Percentiles rank a stretch among this genome's conserved stretches.
Conservation (phyloP, 257 asterid species). For the Ajuga chamaepitys region DNA sequence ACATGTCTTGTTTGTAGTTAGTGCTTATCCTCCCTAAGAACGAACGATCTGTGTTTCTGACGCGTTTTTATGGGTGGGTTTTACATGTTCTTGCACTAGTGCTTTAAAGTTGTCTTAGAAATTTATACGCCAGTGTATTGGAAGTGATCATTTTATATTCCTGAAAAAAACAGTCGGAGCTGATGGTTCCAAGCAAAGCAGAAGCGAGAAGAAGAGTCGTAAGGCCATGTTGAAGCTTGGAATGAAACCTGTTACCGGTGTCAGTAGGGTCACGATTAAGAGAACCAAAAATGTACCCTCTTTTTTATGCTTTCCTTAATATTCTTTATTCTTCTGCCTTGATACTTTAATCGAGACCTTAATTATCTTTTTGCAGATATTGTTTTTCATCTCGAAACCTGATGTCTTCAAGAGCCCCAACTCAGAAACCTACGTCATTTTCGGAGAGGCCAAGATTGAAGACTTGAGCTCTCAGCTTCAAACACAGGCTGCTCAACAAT, state of each 20-base stretch:
- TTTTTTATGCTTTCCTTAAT: neutral
- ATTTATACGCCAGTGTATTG: neutral
- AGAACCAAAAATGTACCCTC: constrained; percentile 62
- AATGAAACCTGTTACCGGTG: constrained; percentile 78
- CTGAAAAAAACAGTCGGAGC: constrained; percentile 33
- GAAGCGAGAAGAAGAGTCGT: constrained; percentile 95
- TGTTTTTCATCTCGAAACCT: constrained; percentile 83
- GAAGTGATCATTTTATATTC: neutral
- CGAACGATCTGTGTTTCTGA: neutral
- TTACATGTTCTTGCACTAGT: neutral
- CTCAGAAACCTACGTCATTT: constrained; percentile 72
- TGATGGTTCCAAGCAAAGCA: constrained; percentile 79
- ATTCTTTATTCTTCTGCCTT: neutral
- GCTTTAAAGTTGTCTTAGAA: neutral
- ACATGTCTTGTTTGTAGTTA: neutral
- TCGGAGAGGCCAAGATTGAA: constrained; percentile 91
- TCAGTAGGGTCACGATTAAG: constrained; percentile 83
- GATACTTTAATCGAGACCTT: neutral
- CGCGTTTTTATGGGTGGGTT: neutral
- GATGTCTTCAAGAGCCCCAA: constrained; percentile 92
- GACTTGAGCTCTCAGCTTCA: constrained; percentile 93
- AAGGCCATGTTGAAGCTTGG: constrained; percentile 97
- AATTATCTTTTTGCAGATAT: constrained; percentile 39
- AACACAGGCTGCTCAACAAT: constrained; percentile 92
- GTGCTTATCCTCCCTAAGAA: neutral